Percentiles rank a stretch among this genome's conserved stretches.
These are phyloP conservation scores for Fusarium verrucosum DNA, from an alignment of 2,329 filamentous ascomycete species.

Conservation along the genomic window DNA sequence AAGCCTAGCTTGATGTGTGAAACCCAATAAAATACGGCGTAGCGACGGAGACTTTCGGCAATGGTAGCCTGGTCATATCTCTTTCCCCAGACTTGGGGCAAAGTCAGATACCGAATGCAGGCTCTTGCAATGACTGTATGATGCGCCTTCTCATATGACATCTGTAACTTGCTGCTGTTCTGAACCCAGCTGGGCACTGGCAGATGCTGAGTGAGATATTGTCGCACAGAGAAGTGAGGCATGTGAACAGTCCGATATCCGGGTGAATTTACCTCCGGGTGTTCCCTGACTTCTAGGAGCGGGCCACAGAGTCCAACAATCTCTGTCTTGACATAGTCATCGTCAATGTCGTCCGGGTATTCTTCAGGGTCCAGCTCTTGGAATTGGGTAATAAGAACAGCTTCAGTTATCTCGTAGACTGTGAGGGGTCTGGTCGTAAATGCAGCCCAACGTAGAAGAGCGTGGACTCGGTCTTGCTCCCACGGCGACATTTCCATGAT, in stretches of 20 bases:
- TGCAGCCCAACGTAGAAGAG: conserved; percentile 46
- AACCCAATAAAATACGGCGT: fast-evolving
- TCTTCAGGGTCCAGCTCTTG: conserved; percentile 39
- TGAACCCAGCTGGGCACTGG: background rate
- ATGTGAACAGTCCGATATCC: conserved; percentile 15
- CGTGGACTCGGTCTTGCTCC: conserved; percentile 38
- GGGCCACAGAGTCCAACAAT: conserved; percentile 45
- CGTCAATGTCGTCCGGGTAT: conserved; percentile 39
- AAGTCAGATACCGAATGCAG: background rate
- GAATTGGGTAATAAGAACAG: conserved; percentile 26
- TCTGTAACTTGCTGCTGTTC: fast-evolving
- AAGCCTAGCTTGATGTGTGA: fast-evolving
- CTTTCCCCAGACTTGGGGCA: background rate
- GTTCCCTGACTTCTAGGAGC: conserved; percentile 42
- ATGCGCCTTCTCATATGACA: fast-evolving
- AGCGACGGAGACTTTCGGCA: fast-evolving
- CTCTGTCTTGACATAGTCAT: conserved; percentile 45
- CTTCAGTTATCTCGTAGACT: conserved; percentile 40
- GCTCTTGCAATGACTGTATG: background rate
- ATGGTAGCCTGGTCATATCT: fast-evolving
- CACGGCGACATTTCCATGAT: conserved; percentile 21
- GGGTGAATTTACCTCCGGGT: fast-evolving
- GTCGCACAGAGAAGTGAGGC: conserved; percentile 35
- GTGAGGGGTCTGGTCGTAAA: conserved; percentile 39
- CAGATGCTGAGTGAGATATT: conserved; percentile 4